Percentiles rank a stretch among this genome's conserved stretches.
phyloP scores from a whole-genome alignment of 2,329 filamentous ascomycete genomes.

The Aspergillus novofumigatus region DNA sequence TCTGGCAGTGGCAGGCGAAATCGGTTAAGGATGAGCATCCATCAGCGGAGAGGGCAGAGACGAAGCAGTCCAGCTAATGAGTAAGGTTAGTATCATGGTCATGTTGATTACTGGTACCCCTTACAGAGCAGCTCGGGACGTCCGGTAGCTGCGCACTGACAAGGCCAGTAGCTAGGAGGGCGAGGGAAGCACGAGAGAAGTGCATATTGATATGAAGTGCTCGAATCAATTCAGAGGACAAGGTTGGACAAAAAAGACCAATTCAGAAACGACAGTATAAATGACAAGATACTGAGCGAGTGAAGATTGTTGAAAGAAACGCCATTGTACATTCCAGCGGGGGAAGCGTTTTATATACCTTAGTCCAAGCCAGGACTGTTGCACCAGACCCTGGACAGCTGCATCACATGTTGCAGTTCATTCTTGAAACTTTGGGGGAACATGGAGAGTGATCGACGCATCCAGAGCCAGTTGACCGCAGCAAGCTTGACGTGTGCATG shows the following conservation, averaged over 20 bases:
- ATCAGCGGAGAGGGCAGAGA: slow-evolving; percentile 38
- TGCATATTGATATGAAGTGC: slow-evolving; percentile 26
- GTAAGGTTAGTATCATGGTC: neutral
- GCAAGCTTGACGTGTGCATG: neutral
- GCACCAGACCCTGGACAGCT: neutral
- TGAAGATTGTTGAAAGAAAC: neutral
- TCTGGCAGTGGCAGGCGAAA: slow-evolving; percentile 49
- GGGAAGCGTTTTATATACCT: neutral
- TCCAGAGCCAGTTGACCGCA: neutral
- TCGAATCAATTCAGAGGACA: neutral
- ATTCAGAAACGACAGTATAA: neutral
- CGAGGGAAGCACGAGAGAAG: slow-evolving; percentile 27
- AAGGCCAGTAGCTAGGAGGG: slow-evolving; percentile 30
- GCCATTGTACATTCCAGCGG: neutral
- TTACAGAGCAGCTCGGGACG: slow-evolving; percentile 1
- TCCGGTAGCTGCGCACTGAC: neutral
- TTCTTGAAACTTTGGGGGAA: neutral
- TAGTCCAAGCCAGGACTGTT: neutral
- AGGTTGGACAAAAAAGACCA: neutral
- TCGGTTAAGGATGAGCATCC: slow-evolving; percentile 46
- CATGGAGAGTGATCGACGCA: neutral
- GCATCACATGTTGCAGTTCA: neutral
- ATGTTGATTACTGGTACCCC: neutral
- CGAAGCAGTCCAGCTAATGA: slow-evolving; percentile 46
- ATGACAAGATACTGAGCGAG: neutral